A percentile compares a stretch with the other conserved stretches of the same genome.
phyloP scores from a whole-genome alignment of 495 filamentous ascomycete species.

The Hypoxylon perforatum region DNA sequence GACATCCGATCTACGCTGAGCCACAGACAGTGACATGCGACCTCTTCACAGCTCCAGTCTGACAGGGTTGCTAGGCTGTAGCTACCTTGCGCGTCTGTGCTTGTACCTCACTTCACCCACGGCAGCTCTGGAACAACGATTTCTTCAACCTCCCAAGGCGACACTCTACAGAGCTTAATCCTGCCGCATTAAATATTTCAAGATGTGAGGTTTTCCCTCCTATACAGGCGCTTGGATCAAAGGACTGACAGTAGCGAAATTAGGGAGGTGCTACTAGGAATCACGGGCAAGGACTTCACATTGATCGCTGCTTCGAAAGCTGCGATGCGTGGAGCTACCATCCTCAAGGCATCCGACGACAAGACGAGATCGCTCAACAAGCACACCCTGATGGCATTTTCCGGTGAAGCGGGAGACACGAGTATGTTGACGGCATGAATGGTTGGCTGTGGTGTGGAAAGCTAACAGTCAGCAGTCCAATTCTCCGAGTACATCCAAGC shows the following conservation, averaged over 20 bases:
- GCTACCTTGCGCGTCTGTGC: slow-evolving; percentile 53
- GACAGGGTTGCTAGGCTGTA: slow-evolving; percentile 49
- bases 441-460: slow-evolving; percentile 17
- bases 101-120: slow-evolving; percentile 35
- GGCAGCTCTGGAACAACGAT: slow-evolving; percentile 25
- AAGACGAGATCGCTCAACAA: slow-evolving; percentile 93
- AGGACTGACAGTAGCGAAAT: slow-evolving; percentile 18
- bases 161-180: slow-evolving; percentile 8
- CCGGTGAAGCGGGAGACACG: slow-evolving; percentile 96
- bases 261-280: slow-evolving; percentile 98
- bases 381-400: slow-evolving; percentile 95
- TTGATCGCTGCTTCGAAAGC: slow-evolving; percentile 97
- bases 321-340: slow-evolving; percentile 94
- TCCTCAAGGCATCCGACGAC: slow-evolving; percentile 96
- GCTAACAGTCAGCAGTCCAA: slow-evolving; percentile 75
- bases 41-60: slow-evolving; percentile 19
- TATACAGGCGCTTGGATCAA: not conserved
- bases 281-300: slow-evolving; percentile 98
- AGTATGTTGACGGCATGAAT: slow-evolving; percentile 61
- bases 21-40: too few species aligned
- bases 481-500: slow-evolving; percentile 99
- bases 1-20: slow-evolving; percentile 24
- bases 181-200: slow-evolving; percentile 27
- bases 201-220: slow-evolving; percentile 44
- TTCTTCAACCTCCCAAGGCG: slow-evolving; percentile 20